Evolutionary conservation across 305 asterid species (phyloP).

Genomic region (Lippia alba): DNA sequence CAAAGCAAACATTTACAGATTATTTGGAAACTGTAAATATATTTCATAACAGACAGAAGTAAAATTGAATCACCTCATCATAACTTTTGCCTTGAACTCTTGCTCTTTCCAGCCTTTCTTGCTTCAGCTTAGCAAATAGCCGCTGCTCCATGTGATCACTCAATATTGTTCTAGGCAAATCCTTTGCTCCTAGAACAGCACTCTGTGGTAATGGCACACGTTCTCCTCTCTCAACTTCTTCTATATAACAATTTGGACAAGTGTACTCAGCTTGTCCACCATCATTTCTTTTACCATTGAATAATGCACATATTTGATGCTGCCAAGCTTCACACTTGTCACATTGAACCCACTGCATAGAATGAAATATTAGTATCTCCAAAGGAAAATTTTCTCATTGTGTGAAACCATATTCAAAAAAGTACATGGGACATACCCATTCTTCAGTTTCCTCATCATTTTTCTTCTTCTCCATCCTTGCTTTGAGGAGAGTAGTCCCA

Average conservation of each 20-base stretch:
- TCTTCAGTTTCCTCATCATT: constrained; percentile 96
- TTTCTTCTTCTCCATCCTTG: constrained; percentile 93
- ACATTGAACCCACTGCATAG: constrained; percentile 96
- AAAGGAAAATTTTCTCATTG: constrained; percentile 9
- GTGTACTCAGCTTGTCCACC: constrained; percentile 99
- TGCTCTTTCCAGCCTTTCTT: constrained; percentile 93
- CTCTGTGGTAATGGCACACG: constrained; percentile 84
- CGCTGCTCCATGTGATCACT: constrained; percentile 98
- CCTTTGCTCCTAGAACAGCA: constrained; percentile 98
- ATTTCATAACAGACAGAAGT: constrained; percentile 23
- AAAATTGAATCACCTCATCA: constrained; percentile 76
- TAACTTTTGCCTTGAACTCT: constrained; percentile 74
- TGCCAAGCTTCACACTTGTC: constrained; percentile 99
- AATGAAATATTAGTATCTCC: constrained; percentile 32
- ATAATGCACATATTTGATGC: constrained; percentile 97
- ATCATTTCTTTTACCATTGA: constrained; percentile 95
- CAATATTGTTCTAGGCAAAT: constrained; percentile 84
- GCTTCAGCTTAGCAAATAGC: constrained; percentile 73
- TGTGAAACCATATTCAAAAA: constrained; percentile 18
- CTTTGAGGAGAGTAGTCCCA: constrained; percentile 69
- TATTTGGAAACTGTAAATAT: constrained; percentile 26
- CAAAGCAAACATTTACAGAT: constrained; percentile 32
- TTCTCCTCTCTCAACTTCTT: constrained; percentile 95
- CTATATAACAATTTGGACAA: constrained; percentile 94
- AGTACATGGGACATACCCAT: constrained; percentile 65